These are phyloP conservation scores for Penicillium sp. DNA, from an alignment of 2,329 filamentous ascomycete species.

Conservation along the genomic window DNA sequence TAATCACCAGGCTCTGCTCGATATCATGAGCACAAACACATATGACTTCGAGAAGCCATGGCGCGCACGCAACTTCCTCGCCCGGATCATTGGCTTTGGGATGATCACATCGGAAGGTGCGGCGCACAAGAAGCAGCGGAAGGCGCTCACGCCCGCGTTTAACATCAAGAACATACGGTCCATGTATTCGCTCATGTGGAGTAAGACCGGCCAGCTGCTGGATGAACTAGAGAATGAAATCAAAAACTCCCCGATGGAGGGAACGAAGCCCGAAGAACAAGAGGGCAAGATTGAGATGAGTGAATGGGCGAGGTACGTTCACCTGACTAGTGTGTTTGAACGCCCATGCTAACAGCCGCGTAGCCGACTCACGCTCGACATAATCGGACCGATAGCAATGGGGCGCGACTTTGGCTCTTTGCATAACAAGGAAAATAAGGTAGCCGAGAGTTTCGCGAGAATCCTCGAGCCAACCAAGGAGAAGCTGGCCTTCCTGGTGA, in stretches of 20 bases:
- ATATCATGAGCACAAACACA: constrained; percentile 51
- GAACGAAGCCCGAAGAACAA: constrained; percentile 16
- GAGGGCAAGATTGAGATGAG: constrained; percentile 36
- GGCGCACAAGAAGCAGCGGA: constrained; percentile 48
- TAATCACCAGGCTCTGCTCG: constrained; percentile 44
- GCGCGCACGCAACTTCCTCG: constrained; percentile 44
- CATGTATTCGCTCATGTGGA: constrained; percentile 38
- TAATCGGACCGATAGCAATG: constrained; percentile 57
- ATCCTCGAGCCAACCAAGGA: constrained; percentile 49
- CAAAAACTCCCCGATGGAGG: constrained; percentile 28
- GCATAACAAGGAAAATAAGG: constrained; percentile 49
- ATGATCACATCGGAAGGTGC: constrained; percentile 51
- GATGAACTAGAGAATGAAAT: constrained; percentile 35
- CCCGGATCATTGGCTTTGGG: constrained; percentile 50
- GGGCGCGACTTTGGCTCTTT: constrained; percentile 55
- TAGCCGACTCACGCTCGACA: constrained; percentile 54
- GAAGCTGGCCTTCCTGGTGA: constrained; percentile 43
- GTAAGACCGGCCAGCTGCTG: constrained; percentile 35
- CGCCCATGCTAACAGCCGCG: background rate
- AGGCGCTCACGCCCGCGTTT: constrained; percentile 38
- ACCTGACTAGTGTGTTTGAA: no score
- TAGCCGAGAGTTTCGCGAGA: constrained; percentile 51
- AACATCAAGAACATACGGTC: constrained; percentile 37
- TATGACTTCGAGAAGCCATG: constrained; percentile 55
- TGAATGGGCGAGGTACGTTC: constrained; percentile 32